phyloP scores from a whole-genome alignment of 2,329 filamentous ascomycete genomes.

The Dichotomopilus funicola region DNA sequence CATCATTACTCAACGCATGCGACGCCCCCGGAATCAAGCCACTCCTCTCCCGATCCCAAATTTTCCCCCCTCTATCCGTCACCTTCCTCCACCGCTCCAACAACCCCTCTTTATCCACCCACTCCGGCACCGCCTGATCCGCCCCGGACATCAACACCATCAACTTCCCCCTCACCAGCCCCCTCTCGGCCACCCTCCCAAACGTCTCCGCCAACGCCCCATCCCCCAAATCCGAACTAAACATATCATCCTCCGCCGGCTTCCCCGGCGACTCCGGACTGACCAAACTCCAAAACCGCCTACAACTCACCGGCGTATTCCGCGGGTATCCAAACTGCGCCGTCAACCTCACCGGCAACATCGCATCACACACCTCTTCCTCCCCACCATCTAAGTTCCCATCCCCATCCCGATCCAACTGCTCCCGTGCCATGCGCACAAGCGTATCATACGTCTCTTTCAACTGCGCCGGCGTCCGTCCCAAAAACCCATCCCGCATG shows the following conservation, averaged over 20 bases:
- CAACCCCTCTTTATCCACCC: conserved; percentile 53
- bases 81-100: conserved; percentile 50
- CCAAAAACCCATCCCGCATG: conserved; percentile 36
- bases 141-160: conserved; percentile 55
- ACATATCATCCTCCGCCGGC: conserved; percentile 72
- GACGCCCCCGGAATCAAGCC: conserved; percentile 41
- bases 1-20: conserved; percentile 42
- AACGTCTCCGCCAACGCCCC: conserved; percentile 57
- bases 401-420: not conserved
- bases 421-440: conserved; percentile 30
- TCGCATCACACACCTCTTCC: conserved; percentile 25
- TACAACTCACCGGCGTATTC: conserved; percentile 27
- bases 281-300: conserved; percentile 40
- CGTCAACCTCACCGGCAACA: conserved; percentile 31
- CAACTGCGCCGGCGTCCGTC: conserved; percentile 26
- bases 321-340: conserved; percentile 24
- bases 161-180: conserved; percentile 47
- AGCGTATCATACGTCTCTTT: conserved; percentile 34
- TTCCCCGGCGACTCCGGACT: conserved; percentile 39
- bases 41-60: conserved; percentile 43
- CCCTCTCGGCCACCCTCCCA: conserved; percentile 42
- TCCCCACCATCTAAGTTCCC: not conserved
- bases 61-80: conserved; percentile 30
- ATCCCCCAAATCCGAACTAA: conserved; percentile 63
- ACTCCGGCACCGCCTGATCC: conserved; percentile 57